Percentiles rank a stretch among this genome's conserved stretches.
Evolutionary conservation across 345 rosid genomes (phyloP).

Genomic region (Cardamine chenopodiifolia): DNA sequence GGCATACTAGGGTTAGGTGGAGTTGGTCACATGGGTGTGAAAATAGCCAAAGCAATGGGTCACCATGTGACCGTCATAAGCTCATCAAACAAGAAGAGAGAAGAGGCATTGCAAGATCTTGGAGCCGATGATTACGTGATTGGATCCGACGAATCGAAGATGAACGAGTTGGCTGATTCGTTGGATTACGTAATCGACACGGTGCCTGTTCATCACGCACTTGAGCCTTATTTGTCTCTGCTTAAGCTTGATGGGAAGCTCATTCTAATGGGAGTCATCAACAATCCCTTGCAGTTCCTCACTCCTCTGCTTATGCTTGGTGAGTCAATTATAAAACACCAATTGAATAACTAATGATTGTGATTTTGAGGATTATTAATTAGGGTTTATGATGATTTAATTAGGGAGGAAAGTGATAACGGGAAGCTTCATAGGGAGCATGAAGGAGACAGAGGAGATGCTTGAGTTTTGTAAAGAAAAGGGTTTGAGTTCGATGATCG

Average conservation of each 20-base stretch:
- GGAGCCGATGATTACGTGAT: conserved; percentile 87
- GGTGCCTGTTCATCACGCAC: conserved; percentile 80
- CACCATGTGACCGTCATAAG: conserved; percentile 93
- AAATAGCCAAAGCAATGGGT: conserved; percentile 93
- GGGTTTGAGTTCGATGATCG: conserved; percentile 67
- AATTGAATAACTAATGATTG: background rate
- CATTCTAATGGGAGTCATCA: conserved; percentile 81
- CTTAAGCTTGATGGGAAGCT: conserved; percentile 84
- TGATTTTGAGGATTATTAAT: conserved; percentile 11
- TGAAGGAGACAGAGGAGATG: conserved; percentile 61
- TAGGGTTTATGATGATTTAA: background rate
- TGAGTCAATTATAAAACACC: conserved; percentile 36
- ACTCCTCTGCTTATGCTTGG: conserved; percentile 84
- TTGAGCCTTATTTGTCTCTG: conserved; percentile 76
- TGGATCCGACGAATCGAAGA: conserved; percentile 60
- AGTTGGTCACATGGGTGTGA: conserved; percentile 98
- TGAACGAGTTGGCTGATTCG: conserved; percentile 70
- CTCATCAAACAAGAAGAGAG: conserved; percentile 85
- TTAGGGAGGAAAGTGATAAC: conserved; percentile 69
- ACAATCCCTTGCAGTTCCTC: conserved; percentile 71
- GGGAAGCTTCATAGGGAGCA: conserved; percentile 64
- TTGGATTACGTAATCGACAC: conserved; percentile 91
- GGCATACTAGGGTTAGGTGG: conserved; percentile 93
- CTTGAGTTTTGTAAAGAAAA: conserved; percentile 61
- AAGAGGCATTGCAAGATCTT: conserved; percentile 80